phyloP scores from a whole-genome alignment of 768 basidiomycete species.

The Lentinula lateritia region DNA sequence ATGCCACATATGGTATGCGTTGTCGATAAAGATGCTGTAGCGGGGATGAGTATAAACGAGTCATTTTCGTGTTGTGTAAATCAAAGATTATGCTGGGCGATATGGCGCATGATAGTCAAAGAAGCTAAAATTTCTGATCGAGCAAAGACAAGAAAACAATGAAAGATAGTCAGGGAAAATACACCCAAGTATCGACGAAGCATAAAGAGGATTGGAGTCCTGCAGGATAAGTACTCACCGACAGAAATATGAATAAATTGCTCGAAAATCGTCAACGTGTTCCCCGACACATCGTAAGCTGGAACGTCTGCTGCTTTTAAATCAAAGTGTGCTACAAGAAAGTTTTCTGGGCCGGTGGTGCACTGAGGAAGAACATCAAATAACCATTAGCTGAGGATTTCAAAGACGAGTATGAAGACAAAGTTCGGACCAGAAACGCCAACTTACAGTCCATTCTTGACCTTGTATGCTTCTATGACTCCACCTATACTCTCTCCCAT shows the following conservation, averaged over 20 bases:
- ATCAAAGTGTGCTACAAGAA: slow-evolving; percentile 61
- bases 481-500: slow-evolving; percentile 72
- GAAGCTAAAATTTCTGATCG: slow-evolving; percentile 50
- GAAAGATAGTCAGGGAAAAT: slow-evolving; percentile 10
- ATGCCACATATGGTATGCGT: not conserved
- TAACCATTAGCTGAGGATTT: no score
- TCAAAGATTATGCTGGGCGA: slow-evolving; percentile 41
- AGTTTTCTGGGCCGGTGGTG: slow-evolving; percentile 43
- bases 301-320: slow-evolving; percentile 49
- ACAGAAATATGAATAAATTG: slow-evolving; percentile 44
- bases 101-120: slow-evolving; percentile 60
- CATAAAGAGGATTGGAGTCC: slow-evolving; percentile 1
- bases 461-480: slow-evolving; percentile 44
- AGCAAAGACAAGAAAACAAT: slow-evolving; percentile 29
- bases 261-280: slow-evolving; percentile 57
- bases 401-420: slow-evolving; percentile 4
- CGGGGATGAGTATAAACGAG: not conserved
- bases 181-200: not conserved
- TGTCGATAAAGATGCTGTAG: not conserved
- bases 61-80: not conserved
- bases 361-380: slow-evolving; percentile 33
- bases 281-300: slow-evolving; percentile 57
- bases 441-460: slow-evolving; percentile 74
- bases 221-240: slow-evolving; percentile 40
- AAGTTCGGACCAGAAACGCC: slow-evolving; percentile 2